Evolutionary conservation across 805 yeast species (phyloP), one percentile per base, ranked within the genome.

Genomic region (Starmera amethionina): DNA sequence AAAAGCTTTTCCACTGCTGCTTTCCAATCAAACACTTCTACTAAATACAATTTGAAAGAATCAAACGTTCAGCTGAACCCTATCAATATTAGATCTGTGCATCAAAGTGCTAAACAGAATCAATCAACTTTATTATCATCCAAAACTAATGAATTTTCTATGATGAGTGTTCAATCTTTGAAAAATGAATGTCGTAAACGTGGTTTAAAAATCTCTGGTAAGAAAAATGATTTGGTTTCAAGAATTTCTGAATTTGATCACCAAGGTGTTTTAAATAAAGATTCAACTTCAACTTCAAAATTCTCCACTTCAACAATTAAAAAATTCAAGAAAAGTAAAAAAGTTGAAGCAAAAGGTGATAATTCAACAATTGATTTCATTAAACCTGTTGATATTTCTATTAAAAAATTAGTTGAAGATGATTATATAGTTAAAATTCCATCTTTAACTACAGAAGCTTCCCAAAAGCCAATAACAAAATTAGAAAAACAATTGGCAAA

Each of bases 201-300:
- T 44, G 83, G 84, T 0, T 56, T 80, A 43, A 75, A 72, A 49
- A 70, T 78, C 0, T 60, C 75, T n/a, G 88, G 88, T 12, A 67
- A 67, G 38, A 80, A 80, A 51, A 56, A 69, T 9, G 85, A 80
- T 28, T 59, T 80, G 19, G 65, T 79, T 22, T 52, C 59, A 9
- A 55, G 68, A 40, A 54, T 58, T 19, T 38, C 53, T 27, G 27
- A 22, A 22, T 22, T 22, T 22, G 45, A 51, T 7, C 46, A 44
- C 40, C 39, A 41, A 13, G 37, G 35, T 19, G 35, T 39, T n/a
- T 39, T 35, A 4, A 36, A 36, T 9, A 28, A 47, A 5, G 43
- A 50, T 15, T 45, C 54, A 3, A 48, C 55, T 8, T 39, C 41
- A 30, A n/a, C 37, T 11, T 32, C 34, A 16, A 16, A 12, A 15